Evolutionary conservation across 805 yeast species (phyloP).

Genomic region (Starmerella sp.): DNA sequence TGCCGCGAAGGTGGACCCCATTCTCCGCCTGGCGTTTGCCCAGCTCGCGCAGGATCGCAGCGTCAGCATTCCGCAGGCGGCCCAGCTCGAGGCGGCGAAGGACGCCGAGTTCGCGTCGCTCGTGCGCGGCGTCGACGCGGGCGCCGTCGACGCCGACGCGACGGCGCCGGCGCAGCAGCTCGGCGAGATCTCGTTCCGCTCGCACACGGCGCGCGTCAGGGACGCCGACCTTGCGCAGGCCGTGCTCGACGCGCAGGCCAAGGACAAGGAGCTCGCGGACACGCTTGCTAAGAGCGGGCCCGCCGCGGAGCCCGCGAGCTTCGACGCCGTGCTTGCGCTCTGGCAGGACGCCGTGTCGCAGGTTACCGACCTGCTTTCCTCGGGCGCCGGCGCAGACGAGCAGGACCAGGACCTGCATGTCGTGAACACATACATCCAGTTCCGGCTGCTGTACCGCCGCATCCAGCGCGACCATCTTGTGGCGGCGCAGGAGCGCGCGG

Average conservation of each 20-base stretch:
- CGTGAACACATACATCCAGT: constrained; percentile 62
- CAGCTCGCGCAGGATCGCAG: constrained; percentile 29
- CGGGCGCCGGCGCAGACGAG: constrained; percentile 20
- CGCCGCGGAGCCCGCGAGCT: constrained; percentile 26
- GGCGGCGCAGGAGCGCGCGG: constrained; percentile 10
- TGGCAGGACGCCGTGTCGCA: constrained; percentile 13
- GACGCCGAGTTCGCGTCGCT: constrained; percentile 31
- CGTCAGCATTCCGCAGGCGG: constrained; percentile 34
- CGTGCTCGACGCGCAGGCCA: constrained; percentile 24
- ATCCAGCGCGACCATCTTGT: constrained; percentile 59
- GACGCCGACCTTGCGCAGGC: constrained; percentile 60
- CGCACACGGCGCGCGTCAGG: constrained; percentile 49
- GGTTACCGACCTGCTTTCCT: constrained; percentile 23
- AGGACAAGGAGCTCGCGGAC: constrained; percentile 18
- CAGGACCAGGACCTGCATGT: constrained; percentile 57
- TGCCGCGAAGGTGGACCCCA: constrained; percentile 53
- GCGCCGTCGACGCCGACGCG: constrained; percentile 4
- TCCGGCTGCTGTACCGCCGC: constrained; percentile 51
- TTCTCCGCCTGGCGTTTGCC: constrained; percentile 43
- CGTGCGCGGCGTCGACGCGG: constrained; percentile 34
- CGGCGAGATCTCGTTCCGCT: constrained; percentile 41
- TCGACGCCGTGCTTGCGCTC: constrained; percentile 8
- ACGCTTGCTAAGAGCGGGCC: constrained; percentile 3
- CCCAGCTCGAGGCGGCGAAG: constrained; percentile 38
- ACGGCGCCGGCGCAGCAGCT: constrained; percentile 15